Percentiles rank a stretch among this genome's conserved stretches.
Conservation (phyloP, 2,329 filamentous ascomycete genomes). For the Mycosphaerella sp. region DNA sequence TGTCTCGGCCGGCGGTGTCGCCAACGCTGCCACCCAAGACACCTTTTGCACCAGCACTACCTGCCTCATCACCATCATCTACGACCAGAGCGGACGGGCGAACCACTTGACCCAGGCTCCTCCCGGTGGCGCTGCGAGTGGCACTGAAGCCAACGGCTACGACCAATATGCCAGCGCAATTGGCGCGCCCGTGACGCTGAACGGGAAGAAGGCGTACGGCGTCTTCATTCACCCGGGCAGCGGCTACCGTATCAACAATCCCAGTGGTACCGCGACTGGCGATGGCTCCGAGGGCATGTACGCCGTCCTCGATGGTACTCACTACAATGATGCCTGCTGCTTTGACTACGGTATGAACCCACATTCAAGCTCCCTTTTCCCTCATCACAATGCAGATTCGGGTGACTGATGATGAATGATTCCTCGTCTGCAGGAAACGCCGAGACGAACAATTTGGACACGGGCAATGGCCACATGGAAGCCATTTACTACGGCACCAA, state of each 20-base stretch:
- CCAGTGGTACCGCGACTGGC: constrained; percentile 48
- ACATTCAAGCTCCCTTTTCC: background rate
- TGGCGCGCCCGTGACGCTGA: constrained; percentile 54
- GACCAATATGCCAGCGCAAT: constrained; percentile 55
- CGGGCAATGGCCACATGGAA: constrained; percentile 62
- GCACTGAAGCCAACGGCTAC: constrained; percentile 51
- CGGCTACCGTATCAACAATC: constrained; percentile 56
- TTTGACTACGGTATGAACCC: constrained; percentile 36
- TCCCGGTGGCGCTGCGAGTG: constrained; percentile 48
- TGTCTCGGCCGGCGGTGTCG: constrained; percentile 53
- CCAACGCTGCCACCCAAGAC: constrained; percentile 55
- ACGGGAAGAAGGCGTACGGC: constrained; percentile 56
- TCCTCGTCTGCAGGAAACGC: constrained; percentile 28
- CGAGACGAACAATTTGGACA: constrained; percentile 37
- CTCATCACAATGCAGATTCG: background rate
- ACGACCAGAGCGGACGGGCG: constrained; percentile 57
- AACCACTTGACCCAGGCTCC: constrained; percentile 60
- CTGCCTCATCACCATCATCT: constrained; percentile 56
- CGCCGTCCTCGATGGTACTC: constrained; percentile 53
- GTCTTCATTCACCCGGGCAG: constrained; percentile 56
- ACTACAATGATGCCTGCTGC: constrained; percentile 53
- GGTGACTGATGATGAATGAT: no score
- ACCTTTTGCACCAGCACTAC: constrained; percentile 55
- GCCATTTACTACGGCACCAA: constrained; percentile 58
- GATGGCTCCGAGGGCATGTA: constrained; percentile 56